Base-by-base conservation (phyloP, 2,329 filamentous ascomycete genomes). In the Dichotomopilus funicola region DNA sequence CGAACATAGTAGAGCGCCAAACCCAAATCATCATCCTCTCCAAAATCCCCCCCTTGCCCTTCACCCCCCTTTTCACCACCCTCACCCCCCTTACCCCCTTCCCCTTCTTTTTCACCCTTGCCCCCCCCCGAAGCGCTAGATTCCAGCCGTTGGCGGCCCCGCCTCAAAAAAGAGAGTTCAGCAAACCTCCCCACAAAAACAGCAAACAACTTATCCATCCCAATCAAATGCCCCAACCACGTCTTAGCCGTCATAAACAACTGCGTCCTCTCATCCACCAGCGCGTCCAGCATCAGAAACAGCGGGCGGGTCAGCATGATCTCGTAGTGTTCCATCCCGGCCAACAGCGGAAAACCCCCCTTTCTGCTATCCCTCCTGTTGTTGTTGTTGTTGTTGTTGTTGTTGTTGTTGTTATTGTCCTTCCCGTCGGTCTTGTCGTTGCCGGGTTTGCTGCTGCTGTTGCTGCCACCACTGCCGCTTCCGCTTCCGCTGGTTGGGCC, bases 281-380 rank as follows among this genome's bases (percentile, higher is more conserved):
- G 75, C 1, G 86, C 80, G 69, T 97, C 92, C 33, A 97, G 75
- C 60, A 95, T 78, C 9, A 95, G 72, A 60, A 96, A 87, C 13
- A 96, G 71, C 1, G 92, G 92, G 49, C 90, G 82, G 5, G 86
- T 86, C 42, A 97, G 77, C 74, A 96, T 86, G 5, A 86, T 73
- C 62, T 88, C 82, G 65, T 85, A 89, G 60, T 86, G 76, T 34
- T 82, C 81, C 65, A 76, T 75, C 6, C 82, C 82, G 6, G 70
- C 78, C 61, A 79, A 73, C 33, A 78, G 74, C 11, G 71, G 69
- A 7, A 66, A 65, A 4, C 66, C 69, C 40, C 63, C 70, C 60
- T 61, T 58, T 47, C 67, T 74, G 60, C 58, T 69, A 53, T 61
- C 69, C 36, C 73, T 73, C 1, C 72, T 70, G 60, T 76, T 80